Evolutionary conservation across 1,139 yeast species (phyloP), one percentile per base, ranked within the genome.

Genomic region (Candida labiduridarum): DNA sequence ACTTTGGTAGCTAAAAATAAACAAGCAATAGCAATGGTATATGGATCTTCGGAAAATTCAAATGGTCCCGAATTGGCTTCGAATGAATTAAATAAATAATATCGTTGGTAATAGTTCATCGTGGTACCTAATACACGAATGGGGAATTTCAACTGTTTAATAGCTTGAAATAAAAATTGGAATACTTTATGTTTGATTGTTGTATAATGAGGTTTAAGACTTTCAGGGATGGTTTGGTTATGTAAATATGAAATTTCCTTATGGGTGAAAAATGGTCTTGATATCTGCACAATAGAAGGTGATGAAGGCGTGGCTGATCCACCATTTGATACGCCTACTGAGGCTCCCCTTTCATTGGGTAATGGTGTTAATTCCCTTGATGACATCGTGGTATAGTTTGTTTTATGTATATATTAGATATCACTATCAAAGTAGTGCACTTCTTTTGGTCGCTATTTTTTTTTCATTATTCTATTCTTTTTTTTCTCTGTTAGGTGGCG

Each of bases 1-100:
- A 85, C 84, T 65, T 94, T 92, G 42, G 87, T 77, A 2, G 97
- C 89, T 34, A 91, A 77, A 53, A 90, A 82, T n/a, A 94, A 63
- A 52, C 95, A 82, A 5, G 96, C 81, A 4, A 87, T 68, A 0
- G 89, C 91, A 19, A 87, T 80, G 41, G 85, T 85, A 59, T 60
- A 71, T 6, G 79, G 78, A 55, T 74, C 78, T 46, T 67, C 69
- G 18, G 60, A 64, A 22, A 60, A 48, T 44, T 59, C 62, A 3
- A 58, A 54, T 30, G 58, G 62, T 46, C 59, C 66, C 12, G 57
- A 56, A 42, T 54, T 56, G 33, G 68, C 73, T 46, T 80, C 84
- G 59, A 85, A 85, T 55, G 69, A 68, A 62, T 85, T 85, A 66
- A 84, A 83, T 19, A 89, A 71, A 61, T 81, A 87, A 63, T 77